Base-by-base conservation (phyloP, 768 basidiomycete species). In the Dioszegia aurantiaca region DNA sequence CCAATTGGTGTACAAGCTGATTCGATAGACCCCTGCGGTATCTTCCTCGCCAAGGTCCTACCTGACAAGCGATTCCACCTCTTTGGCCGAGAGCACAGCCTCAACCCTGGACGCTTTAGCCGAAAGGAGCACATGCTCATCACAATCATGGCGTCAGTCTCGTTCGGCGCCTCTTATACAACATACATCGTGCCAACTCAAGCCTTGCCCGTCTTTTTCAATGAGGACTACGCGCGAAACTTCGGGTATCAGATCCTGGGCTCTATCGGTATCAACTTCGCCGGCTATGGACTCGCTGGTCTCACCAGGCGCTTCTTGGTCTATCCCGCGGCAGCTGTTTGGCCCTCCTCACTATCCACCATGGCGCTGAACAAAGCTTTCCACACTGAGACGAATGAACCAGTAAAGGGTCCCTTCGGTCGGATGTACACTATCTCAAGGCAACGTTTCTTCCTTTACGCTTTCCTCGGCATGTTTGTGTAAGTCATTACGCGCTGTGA, bases 401-500 rank as follows among this genome's bases (percentile, higher is more conserved):
- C 98, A 89, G 95, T 94, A 90, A 17, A 86, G 87, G 79, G 94
- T 92, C 76, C 81, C 91, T 52, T 87, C 93, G 59, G 85, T 84
- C 8, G 93, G 23, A 55, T 61, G 16, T 68, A 61, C 52, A 61
- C 33, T 16, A 45, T 55, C 54, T 56, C 58, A 39, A 46, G 65
- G 31, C 54, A 63, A 24, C 62, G 61, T 43, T 49, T 63, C 53
- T 70, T 67, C 63, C 26, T 61, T 5, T 30, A 58, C 31, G 59
- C 59, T 0, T 66, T 64, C 39, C 41, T 36, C 12, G 56, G 58
- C 47, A 69, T 69, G 68, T 69, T 69, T 41, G 43, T 61, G 48
- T 69, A 51, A 47, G 46, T 47, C 26, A 23, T 4, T 9, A 5
- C 21, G 14, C 16, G 11, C 6, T 40, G 8, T 10, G 4, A n/a